Evolutionary conservation across 805 yeast species (phyloP).

Genomic region (Aciculoconidium aculeatum): DNA sequence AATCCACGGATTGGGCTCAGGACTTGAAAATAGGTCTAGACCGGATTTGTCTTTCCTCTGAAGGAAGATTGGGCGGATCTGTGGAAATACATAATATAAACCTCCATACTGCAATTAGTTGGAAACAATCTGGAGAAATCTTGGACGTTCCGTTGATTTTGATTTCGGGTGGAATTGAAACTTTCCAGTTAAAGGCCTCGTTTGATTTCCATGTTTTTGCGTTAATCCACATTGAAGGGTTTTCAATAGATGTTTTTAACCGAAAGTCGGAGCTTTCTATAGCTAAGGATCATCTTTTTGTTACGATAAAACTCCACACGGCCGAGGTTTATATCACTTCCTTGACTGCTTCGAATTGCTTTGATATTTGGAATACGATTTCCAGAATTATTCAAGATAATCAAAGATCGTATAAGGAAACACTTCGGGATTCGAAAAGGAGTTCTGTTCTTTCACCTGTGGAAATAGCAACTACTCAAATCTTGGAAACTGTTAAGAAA

Average conservation of each 20-base stretch:
- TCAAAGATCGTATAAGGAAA: constrained; percentile 67
- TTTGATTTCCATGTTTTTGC: constrained; percentile 86
- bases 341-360: constrained; percentile 74
- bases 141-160: constrained; percentile 63
- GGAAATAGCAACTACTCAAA: constrained; percentile 9
- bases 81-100: constrained; percentile 45
- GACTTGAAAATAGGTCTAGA: constrained; percentile 58
- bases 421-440: constrained; percentile 48
- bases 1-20: constrained; percentile 66
- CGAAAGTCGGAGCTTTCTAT: constrained; percentile 48
- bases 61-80: constrained; percentile 78
- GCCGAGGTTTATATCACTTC: constrained; percentile 70
- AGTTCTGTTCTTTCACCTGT: constrained; percentile 2
- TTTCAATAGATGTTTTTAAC: constrained; percentile 58
- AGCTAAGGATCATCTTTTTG: constrained; percentile 57
- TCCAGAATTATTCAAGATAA: constrained; percentile 70
- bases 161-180: constrained; percentile 50
- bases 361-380: constrained; percentile 70
- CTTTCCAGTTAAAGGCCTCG: constrained; percentile 54
- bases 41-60: constrained; percentile 44
- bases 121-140: constrained; percentile 47
- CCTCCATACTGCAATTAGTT: constrained; percentile 61
- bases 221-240: constrained; percentile 45
- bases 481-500: constrained; percentile 30
- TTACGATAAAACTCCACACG: constrained; percentile 42